Percentiles rank a stretch among this genome's conserved stretches.
Conservation (phyloP, 2,329 filamentous ascomycete genomes). For the Hortaea sp. region DNA sequence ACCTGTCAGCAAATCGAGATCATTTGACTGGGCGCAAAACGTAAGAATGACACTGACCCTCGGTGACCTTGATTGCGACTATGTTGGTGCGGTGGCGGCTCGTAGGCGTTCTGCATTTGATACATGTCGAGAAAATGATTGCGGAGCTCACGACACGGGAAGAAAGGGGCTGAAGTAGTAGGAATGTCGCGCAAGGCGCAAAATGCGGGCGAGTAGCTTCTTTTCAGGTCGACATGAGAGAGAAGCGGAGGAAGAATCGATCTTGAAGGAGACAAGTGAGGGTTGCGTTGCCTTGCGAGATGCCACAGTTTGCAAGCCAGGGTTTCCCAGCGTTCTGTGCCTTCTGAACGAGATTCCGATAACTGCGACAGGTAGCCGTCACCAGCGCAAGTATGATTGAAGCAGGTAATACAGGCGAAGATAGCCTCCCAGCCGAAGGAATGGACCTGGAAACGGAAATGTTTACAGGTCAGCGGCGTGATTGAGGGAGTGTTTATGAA, state of each 20-base stretch:
- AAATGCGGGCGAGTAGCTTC: background rate
- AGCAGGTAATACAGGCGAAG: too few relatives aligned
- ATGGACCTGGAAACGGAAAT: too few relatives aligned
- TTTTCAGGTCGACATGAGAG: slow-evolving; percentile 1
- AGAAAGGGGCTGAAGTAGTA: background rate
- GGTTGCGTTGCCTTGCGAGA: background rate
- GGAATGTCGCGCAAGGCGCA: background rate
- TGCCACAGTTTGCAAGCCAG: background rate
- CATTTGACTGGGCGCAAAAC: background rate
- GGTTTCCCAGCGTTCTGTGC: background rate
- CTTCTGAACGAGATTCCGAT: too few relatives aligned
- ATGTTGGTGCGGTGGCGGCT: slow-evolving; percentile 1
- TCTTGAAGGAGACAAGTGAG: slow-evolving; percentile 1
- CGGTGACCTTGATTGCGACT: background rate
- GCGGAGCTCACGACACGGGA: background rate
- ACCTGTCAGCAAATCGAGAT: background rate
- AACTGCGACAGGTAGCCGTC: too few relatives aligned
- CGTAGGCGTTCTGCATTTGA: background rate
- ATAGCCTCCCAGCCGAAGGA: too few relatives aligned
- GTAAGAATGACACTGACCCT: background rate
- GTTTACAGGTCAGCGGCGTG: too few relatives aligned
- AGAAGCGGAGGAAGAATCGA: background rate
- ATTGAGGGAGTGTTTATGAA: too few relatives aligned
- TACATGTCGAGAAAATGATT: slow-evolving; percentile 1
- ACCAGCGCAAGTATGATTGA: too few relatives aligned